Percentiles rank a stretch among this genome's conserved stretches.
phyloP scores from a whole-genome alignment of 768 basidiomycete species.

The Auricularia cornea region DNA sequence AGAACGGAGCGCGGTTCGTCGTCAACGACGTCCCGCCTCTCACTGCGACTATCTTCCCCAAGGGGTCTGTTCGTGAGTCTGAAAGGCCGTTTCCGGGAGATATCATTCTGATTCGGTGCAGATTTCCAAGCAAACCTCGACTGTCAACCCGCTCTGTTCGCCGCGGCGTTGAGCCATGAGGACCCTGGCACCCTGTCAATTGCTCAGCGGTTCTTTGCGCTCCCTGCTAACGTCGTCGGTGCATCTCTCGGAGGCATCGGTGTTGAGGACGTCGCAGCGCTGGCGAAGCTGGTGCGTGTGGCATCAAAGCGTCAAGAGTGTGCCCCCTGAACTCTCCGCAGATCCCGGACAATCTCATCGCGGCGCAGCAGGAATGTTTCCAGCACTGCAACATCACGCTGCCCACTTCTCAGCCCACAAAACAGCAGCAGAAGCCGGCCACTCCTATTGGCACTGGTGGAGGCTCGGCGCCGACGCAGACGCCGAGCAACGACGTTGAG shows the following conservation, averaged over 20 bases:
- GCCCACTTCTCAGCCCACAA: not conserved
- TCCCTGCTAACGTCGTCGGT: conserved; percentile 22
- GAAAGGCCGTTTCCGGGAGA: not conserved
- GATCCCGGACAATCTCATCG: conserved; percentile 23
- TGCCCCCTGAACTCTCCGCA: not conserved
- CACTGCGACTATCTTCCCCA: conserved; percentile 17
- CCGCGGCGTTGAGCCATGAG: conserved; percentile 21
- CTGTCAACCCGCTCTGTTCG: conserved; percentile 20
- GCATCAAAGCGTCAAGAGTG: not conserved
- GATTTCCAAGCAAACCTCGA: conserved; percentile 21
- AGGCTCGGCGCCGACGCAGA: too few relatives aligned
- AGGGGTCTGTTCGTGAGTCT: conserved; percentile 16
- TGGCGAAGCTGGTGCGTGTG: conserved; percentile 9
- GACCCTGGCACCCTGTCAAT: conserved; percentile 18
- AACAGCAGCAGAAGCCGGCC: not conserved
- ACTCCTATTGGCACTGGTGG: too few relatives aligned
- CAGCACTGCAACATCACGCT: not conserved
- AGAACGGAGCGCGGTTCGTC: conserved; percentile 16
- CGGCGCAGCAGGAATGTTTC: not conserved
- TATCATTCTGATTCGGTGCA: not conserved
- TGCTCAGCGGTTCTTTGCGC: conserved; percentile 23
- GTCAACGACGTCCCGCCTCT: conserved; percentile 16
- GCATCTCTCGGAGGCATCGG: conserved; percentile 22
- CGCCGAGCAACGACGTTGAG: not conserved
- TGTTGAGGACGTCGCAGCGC: conserved; percentile 18